Percentiles rank a stretch among this genome's conserved stretches.
Evolutionary conservation across 2,329 filamentous ascomycete genomes (phyloP).

Genomic region (Cladosporium sp.): DNA sequence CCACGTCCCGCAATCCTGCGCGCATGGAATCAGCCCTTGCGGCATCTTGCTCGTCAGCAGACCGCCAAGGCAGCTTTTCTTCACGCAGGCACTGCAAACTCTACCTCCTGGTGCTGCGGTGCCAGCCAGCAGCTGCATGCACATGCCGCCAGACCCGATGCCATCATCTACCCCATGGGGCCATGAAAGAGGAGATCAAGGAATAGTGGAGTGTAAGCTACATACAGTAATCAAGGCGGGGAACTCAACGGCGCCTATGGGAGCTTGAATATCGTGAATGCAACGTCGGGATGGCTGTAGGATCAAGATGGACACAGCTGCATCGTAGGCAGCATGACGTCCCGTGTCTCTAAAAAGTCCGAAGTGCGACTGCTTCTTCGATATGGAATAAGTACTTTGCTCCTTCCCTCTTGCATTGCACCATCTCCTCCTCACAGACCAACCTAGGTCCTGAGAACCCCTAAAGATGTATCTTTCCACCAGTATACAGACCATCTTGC

Average conservation of each 20-base stretch:
- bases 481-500: background rate
- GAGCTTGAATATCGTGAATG: slow-evolving; percentile 11
- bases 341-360: slow-evolving; percentile 6
- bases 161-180: slow-evolving; percentile 6
- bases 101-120: background rate
- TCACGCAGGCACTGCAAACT: background rate
- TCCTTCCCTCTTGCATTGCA: background rate
- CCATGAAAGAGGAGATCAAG: background rate
- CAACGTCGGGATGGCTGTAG: slow-evolving; percentile 12
- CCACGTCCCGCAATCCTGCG: background rate
- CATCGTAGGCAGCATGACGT: background rate
- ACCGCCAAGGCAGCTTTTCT: slow-evolving; percentile 7
- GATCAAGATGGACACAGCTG: slow-evolving; percentile 2
- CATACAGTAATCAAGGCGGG: slow-evolving; percentile 8
- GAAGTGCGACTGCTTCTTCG: background rate
- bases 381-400: background rate
- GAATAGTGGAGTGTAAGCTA: slow-evolving; percentile 2
- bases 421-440: background rate
- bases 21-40: slow-evolving; percentile 4
- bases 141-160: background rate
- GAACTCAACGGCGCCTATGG: slow-evolving; percentile 13
- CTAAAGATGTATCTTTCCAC: background rate
- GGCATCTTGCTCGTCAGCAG: background rate
- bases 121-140: background rate
- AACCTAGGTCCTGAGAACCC: background rate